Base-by-base conservation (phyloP, 2,329 filamentous ascomycete genomes). In the Trichoderma sp. region DNA sequence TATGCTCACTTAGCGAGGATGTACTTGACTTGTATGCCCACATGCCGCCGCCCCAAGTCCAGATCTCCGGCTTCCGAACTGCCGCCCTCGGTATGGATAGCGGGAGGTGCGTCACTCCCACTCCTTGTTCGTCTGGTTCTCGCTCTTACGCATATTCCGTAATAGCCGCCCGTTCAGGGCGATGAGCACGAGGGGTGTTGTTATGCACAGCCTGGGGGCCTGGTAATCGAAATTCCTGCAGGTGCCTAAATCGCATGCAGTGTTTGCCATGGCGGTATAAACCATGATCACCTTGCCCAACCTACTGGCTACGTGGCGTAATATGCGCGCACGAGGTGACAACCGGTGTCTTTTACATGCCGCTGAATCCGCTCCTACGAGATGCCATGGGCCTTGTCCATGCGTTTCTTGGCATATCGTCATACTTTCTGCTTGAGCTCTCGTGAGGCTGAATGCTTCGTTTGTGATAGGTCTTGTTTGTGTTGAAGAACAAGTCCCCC, bases 1-100 rank as follows among this genome's bases (percentile, higher is more conserved):
- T 9, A 29, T 69, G 50, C 59, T 63, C 59, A 72, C 59, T 27
- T 45, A 62, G 38, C 38, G 56, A 50, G 31, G 29, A 69, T 29
- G 50, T 56, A 35, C 6, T 24, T n/a, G 59, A 62, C 29, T 31
- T 21, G 59, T 60, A 71, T 41, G 56, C 59, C 56, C 27, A 71
- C 68, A 29, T 31, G 24, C 67, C 33, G 35, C 35, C 24, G 53
- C 67, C 45, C 27, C 29, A 62, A 41, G 67, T 31, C 18, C 56
- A 62, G 67, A 71, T 71, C 69, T 72, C 29, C 69, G 59, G 38
- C 29, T 63, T 18, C 69, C 69, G 59, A 64, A 35, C 8, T 50
- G 69, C 69, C 69, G 59, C n/a, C 27, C 63, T 64, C 27, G 27
- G 59, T 63, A 29, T 64, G 59, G 56, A 41, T 45, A 71, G 27